phyloP scores from a whole-genome alignment of 2,329 filamentous ascomycete genomes.

The Xylariomycetidae sp. region DNA sequence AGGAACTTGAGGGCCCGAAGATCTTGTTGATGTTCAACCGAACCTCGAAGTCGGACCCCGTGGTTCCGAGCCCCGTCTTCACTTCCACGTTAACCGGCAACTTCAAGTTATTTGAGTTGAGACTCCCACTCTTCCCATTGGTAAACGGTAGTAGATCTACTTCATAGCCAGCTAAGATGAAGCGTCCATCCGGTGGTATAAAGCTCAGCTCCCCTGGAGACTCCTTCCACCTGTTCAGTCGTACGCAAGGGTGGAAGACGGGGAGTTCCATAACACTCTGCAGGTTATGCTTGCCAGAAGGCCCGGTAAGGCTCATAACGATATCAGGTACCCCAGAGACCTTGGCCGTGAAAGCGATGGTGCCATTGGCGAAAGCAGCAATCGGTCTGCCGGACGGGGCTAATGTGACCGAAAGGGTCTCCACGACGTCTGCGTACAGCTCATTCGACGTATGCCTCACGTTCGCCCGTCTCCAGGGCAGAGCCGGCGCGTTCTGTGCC shows the following conservation, averaged over 20 bases:
- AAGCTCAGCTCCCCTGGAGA: constrained; percentile 90
- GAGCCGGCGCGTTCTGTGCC: constrained; percentile 42
- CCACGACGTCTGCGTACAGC: constrained; percentile 91
- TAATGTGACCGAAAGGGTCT: constrained; percentile 80
- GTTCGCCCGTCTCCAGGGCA: constrained; percentile 88
- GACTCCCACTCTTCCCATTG: constrained; percentile 47
- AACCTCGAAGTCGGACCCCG: constrained; percentile 84
- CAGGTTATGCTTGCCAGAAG: constrained; percentile 74
- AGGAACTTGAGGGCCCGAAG: constrained; percentile 40
- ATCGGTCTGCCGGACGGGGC: constrained; percentile 86
- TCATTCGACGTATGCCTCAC: constrained; percentile 96
- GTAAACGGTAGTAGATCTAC: constrained; percentile 78
- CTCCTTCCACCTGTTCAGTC: constrained; percentile 84
- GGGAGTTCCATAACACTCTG: constrained; percentile 73
- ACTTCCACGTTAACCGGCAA: constrained; percentile 79
- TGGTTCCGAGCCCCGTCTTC: constrained; percentile 68
- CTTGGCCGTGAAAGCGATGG: constrained; percentile 90
- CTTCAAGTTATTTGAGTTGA: constrained; percentile 61
- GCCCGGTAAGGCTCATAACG: constrained; percentile 70
- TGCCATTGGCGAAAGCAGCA: constrained; percentile 81
- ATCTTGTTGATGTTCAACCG: constrained; percentile 65
- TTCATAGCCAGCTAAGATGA: constrained; percentile 90
- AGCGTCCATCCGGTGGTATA: constrained; percentile 88
- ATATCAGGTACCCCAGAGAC: constrained; percentile 92
- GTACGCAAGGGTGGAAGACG: constrained; percentile 93